A percentile compares a stretch with the other conserved stretches of the same genome.
Conservation (phyloP, 2,329 filamentous ascomycete genomes). For the Cytospora chrysosperma region DNA sequence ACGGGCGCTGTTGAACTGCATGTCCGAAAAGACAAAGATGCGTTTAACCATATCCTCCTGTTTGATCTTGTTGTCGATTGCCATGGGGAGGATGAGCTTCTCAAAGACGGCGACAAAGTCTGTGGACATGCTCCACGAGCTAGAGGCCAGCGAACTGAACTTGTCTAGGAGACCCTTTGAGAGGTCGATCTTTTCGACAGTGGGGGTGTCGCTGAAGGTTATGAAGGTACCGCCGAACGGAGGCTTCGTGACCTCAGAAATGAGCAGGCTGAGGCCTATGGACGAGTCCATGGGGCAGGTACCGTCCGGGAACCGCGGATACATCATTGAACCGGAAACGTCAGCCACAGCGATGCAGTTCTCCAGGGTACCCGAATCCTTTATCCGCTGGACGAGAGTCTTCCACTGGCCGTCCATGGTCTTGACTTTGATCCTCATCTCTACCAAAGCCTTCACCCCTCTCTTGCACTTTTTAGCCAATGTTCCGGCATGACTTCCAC, state of each 20-base stretch:
- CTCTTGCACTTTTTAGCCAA: not conserved
- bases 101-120: slow-evolving; percentile 56
- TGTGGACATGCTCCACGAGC: slow-evolving; percentile 45
- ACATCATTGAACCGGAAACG: slow-evolving; percentile 53
- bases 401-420: slow-evolving; percentile 55
- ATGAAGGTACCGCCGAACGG: slow-evolving; percentile 57
- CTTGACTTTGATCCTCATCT: slow-evolving; percentile 35
- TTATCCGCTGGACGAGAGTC: slow-evolving; percentile 55
- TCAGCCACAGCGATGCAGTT: slow-evolving; percentile 58
- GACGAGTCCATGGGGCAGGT: slow-evolving; percentile 52
- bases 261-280: slow-evolving; percentile 55
- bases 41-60: slow-evolving; percentile 61
- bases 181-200: slow-evolving; percentile 42
- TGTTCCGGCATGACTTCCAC: too few relatives aligned
- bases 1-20: slow-evolving; percentile 53
- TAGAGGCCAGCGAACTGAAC: slow-evolving; percentile 31
- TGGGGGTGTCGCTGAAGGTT: slow-evolving; percentile 47
- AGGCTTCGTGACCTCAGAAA: slow-evolving; percentile 51
- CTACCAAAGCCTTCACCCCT: slow-evolving; percentile 28
- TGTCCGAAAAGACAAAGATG: slow-evolving; percentile 60
- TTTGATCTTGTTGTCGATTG: slow-evolving; percentile 47
- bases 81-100: slow-evolving; percentile 53
- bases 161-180: slow-evolving; percentile 42
- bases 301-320: slow-evolving; percentile 41
- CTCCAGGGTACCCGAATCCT: slow-evolving; percentile 52